Conservation (phyloP, 768 basidiomycete genomes). For the Leccinum rimulosum region DNA sequence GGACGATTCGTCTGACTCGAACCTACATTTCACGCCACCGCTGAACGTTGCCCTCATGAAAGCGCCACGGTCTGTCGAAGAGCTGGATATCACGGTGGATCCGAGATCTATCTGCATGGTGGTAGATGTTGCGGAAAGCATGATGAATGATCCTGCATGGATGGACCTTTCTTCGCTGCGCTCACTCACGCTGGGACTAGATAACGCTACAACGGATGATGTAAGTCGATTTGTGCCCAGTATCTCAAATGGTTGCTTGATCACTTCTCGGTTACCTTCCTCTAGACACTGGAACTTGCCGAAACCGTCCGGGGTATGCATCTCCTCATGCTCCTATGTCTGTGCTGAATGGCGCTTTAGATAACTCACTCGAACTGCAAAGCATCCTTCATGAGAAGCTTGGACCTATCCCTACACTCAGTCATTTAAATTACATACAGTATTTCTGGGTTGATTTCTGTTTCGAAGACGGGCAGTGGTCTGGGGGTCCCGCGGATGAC, state of each 20-base stretch:
- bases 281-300: too few species aligned
- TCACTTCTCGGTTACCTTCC: background rate
- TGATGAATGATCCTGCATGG: background rate
- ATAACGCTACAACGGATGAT: background rate
- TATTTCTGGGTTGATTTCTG: too few species aligned
- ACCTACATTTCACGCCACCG: background rate
- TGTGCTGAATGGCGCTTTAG: too few species aligned
- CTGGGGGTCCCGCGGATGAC: too few species aligned
- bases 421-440: too few species aligned
- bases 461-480: too few species aligned
- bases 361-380: too few species aligned
- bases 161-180: background rate
- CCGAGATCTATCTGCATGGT: background rate
- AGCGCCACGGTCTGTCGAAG: background rate
- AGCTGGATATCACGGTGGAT: background rate
- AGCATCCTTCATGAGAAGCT: too few species aligned
- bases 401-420: too few species aligned
- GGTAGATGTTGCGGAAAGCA: background rate
- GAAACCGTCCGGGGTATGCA: too few species aligned
- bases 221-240: background rate
- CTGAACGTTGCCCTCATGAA: background rate
- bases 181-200: background rate
- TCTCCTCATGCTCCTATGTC: too few species aligned
- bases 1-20: too few species aligned
- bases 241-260: background rate